phyloP scores from a whole-genome alignment of 345 rosid species.

The Erucastrum elatum region DNA sequence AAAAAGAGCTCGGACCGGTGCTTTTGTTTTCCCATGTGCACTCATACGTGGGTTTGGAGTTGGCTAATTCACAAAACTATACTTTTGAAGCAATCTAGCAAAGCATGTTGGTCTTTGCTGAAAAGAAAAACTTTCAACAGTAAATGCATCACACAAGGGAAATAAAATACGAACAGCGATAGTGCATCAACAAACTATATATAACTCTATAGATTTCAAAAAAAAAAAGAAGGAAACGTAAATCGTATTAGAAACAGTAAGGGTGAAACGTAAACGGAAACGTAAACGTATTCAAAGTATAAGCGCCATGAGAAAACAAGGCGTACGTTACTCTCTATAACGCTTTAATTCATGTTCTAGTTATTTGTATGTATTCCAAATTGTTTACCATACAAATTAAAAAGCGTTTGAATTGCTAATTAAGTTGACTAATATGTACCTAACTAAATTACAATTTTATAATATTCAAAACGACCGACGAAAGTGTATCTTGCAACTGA shows the following conservation, averaged over 20 bases:
- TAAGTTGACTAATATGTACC: not conserved
- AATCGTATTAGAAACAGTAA: not conserved
- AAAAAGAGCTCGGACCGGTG: not conserved
- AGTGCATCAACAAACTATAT: not conserved
- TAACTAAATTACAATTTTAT: not conserved
- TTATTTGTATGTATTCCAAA: not conserved
- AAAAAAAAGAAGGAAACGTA: not conserved
- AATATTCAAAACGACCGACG: not conserved
- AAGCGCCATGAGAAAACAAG: not conserved
- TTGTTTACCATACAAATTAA: not conserved
- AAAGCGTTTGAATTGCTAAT: not conserved
- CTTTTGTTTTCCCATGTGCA: not conserved
- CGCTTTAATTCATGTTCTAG: not conserved
- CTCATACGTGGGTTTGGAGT: not conserved
- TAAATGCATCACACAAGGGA: not conserved
- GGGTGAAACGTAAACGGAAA: not conserved
- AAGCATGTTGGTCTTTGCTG: not conserved
- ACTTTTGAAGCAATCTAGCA: not conserved
- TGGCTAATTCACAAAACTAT: not conserved
- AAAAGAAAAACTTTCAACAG: not conserved
- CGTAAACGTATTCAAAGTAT: not conserved
- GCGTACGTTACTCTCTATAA: not conserved
- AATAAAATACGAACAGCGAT: not conserved
- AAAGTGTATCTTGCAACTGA: conserved; percentile 26
- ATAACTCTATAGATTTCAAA: not conserved